Conservation (phyloP, 2,329 filamentous ascomycete species). For the Westerdykella aurantiaca region DNA sequence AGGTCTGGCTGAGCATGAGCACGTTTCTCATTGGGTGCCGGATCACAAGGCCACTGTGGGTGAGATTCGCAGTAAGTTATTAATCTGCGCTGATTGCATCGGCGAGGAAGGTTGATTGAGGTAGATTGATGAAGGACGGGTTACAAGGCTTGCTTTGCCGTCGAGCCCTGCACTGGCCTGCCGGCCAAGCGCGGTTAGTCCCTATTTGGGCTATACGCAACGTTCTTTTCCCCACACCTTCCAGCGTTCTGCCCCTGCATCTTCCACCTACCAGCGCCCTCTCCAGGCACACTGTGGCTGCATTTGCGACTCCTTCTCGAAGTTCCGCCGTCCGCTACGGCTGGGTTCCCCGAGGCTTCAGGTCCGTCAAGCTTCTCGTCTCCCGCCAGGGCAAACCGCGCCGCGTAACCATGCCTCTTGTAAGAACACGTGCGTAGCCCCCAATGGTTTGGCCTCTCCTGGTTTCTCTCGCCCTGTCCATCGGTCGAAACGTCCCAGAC, state of each 20-base stretch:
- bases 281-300: conserved; percentile 1
- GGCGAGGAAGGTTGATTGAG: conserved; percentile 29
- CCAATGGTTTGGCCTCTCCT: conserved; percentile 15
- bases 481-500: conserved; percentile 20
- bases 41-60: conserved; percentile 16
- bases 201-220: conserved; percentile 2
- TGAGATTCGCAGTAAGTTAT: conserved; percentile 18
- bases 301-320: conserved; percentile 13
- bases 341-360: conserved; percentile 2
- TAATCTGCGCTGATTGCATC: conserved; percentile 28
- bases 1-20: conserved; percentile 24
- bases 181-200: conserved; percentile 10
- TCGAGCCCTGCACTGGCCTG: conserved; percentile 8
- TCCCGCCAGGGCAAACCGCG: conserved; percentile 7
- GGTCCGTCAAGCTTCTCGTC: conserved; percentile 3
- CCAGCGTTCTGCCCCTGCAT: conserved; percentile 1
- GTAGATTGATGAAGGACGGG: conserved; percentile 34
- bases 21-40: conserved; percentile 18
- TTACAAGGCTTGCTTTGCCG: conserved; percentile 25
- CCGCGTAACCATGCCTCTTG: conserved; percentile 12
- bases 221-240: neutral
- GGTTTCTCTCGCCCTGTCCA: neutral
- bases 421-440: conserved; percentile 1
- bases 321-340: conserved; percentile 8
- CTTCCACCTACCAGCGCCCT: conserved; percentile 11